Base-by-base conservation (phyloP, 2,329 filamentous ascomycete genomes). In the Alternaria consortialis region DNA sequence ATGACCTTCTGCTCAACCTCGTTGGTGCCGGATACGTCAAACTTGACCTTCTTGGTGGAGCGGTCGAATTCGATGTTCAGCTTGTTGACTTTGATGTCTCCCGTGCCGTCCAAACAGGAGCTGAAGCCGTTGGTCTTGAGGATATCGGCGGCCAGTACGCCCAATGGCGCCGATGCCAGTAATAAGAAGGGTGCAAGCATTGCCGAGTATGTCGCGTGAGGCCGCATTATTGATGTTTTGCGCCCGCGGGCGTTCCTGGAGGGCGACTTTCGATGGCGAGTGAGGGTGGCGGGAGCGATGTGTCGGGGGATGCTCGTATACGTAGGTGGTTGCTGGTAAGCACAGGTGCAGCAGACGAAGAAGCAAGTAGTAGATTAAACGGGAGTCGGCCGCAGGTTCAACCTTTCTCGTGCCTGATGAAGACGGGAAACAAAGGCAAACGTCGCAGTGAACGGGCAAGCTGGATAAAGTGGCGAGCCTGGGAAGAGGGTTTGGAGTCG, bases 21-120 rank as follows among this genome's bases (percentile, higher is more conserved):
- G 76, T 91, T 97, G 61, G 86, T 88, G 63, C 94, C 95, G 34
- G 89, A 87, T 23, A 97, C 87, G 76, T 98, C 89, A 79, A 97
- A 98, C 4, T 82, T 86, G 63, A 98, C 86, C 50, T 85, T 86
- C 75, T 91, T 89, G 62, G 89, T 88, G 60, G 86, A 84, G 66
- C 90, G 89, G 82, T 97, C 87, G 81, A 96, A 98, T 69, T 86
- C 83, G 62, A 97, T 90, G 70, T 94, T 83, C 64, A 96, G 83
- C 70, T 86, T 88, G 67, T 93, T 84, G 55, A 97, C 90, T 64
- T 85, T 85, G 71, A 98, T 88, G 37, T 82, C 80, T n/a, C 69
- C 65, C 60, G 83, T 73, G 69, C 86, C 80, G 60, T 83, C 78
- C 70, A 85, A 70, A 80, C 95, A 98, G 66, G 89, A 88, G 72